phyloP scores from a whole-genome alignment of 208 protist species.

The Leishmania martiniquensis region DNA sequence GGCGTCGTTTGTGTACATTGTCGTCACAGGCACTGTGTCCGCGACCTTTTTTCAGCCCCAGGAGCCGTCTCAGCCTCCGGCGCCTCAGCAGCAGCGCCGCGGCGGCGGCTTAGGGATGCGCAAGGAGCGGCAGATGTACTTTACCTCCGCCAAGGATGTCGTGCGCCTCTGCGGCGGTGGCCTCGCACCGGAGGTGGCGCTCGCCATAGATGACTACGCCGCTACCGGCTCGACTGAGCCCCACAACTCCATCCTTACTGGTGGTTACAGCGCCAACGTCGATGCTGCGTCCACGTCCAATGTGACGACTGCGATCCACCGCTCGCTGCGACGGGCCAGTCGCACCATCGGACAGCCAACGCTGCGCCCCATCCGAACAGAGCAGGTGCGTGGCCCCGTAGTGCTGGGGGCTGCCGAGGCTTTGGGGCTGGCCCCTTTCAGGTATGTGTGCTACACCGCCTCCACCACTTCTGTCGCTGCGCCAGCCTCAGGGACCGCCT shows the following conservation, averaged over 20 bases:
- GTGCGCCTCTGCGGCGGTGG: slow-evolving; percentile 62
- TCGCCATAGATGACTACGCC: slow-evolving; percentile 10
- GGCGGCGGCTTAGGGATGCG: slow-evolving; percentile 9
- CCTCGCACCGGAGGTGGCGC: slow-evolving; percentile 10
- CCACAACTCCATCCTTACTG: slow-evolving; percentile 24
- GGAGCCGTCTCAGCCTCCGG: slow-evolving; percentile 4
- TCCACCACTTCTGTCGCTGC: slow-evolving; percentile 24
- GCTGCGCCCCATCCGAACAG: slow-evolving; percentile 53
- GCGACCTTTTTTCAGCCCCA: slow-evolving; percentile 74
- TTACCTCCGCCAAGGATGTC: slow-evolving; percentile 64
- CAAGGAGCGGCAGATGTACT: slow-evolving; percentile 65
- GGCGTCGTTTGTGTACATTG: slow-evolving; percentile 77
- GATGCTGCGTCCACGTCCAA: slow-evolving; percentile 66
- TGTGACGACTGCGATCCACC: slow-evolving; percentile 72
- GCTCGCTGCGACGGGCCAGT: slow-evolving; percentile 63
- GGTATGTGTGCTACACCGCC: slow-evolving; percentile 58
- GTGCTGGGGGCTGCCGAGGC: slow-evolving; percentile 76
- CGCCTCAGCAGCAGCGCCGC: slow-evolving; percentile 1
- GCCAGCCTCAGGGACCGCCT: background rate
- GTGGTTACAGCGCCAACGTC: slow-evolving; percentile 13
- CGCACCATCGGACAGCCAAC: slow-evolving; percentile 82
- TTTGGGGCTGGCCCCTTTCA: slow-evolving; percentile 65
- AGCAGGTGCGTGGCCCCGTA: slow-evolving; percentile 54
- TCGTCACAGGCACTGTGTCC: slow-evolving; percentile 61
- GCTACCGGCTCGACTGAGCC: background rate